A percentile compares a stretch with the other conserved stretches of the same genome.
Conservation (phyloP, 164 flowering plant genomes). For the Hamamelis virginiana region DNA sequence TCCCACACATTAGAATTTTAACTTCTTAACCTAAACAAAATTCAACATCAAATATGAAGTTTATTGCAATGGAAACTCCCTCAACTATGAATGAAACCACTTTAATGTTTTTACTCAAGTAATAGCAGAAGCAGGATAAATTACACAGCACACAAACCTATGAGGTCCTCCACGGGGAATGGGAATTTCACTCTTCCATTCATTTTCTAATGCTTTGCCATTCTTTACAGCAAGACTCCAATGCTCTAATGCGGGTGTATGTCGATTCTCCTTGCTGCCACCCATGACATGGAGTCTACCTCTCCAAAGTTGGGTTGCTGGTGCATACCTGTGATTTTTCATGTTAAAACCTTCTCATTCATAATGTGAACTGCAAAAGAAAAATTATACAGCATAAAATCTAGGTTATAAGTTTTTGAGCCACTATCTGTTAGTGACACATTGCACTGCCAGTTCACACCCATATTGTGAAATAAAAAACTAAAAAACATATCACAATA, state of each 20-base stretch:
- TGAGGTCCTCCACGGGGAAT: constrained; percentile 99
- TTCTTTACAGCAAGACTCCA: constrained; percentile 97
- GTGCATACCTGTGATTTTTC: constrained; percentile 71
- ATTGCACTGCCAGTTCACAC: neutral
- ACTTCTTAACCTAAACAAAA: too few species aligned
- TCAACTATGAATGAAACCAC: too few species aligned
- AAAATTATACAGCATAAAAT: neutral
- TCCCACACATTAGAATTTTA: too few species aligned
- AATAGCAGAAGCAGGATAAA: too few species aligned
- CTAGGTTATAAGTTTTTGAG: neutral
- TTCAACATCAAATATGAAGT: too few species aligned
- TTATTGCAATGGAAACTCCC: too few species aligned
- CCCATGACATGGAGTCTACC: constrained; percentile 99
- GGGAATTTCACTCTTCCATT: constrained; percentile 83
- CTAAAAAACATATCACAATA: too few species aligned
- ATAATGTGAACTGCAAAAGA: neutral
- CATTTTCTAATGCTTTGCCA: constrained; percentile 76
- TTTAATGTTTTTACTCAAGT: too few species aligned
- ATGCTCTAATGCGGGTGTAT: constrained; percentile 85
- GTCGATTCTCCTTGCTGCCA: constrained; percentile 92
- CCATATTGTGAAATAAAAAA: too few species aligned
- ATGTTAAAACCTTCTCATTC: neutral
- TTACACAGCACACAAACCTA: constrained; percentile 50
- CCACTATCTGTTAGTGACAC: neutral
- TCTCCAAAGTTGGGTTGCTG: constrained; percentile 98